phyloP scores from a whole-genome alignment of 495 filamentous ascomycete species.

The Penicillium canariense region DNA sequence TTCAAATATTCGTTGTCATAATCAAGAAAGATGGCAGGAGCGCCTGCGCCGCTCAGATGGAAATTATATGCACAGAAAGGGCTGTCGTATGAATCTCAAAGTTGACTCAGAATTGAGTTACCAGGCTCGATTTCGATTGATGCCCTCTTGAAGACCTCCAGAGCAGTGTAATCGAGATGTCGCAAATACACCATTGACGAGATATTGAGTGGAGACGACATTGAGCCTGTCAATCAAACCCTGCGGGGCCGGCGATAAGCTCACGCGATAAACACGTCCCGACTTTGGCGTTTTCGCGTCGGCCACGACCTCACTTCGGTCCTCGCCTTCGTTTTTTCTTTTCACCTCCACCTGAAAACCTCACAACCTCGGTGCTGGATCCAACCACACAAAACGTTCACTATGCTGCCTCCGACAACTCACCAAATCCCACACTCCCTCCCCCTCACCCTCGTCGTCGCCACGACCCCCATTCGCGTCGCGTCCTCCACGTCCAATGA shows the following conservation, averaged over 20 bases:
- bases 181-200: background rate
- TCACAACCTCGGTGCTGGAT: too few relatives aligned
- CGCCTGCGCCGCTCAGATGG: background rate
- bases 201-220: background rate
- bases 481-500: slow-evolving; percentile 23
- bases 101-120: background rate
- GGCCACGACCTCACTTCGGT: background rate
- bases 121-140: background rate
- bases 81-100: background rate
- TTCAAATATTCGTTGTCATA: background rate
- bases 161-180: background rate
- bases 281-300: background rate
- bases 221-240: background rate
- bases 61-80: background rate
- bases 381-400: slow-evolving; percentile 3
- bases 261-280: background rate
- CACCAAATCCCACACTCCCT: slow-evolving; percentile 17
- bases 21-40: background rate
- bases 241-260: background rate
- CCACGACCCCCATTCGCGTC: slow-evolving; percentile 39
- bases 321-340: background rate
- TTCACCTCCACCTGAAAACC: background rate
- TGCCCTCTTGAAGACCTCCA: background rate
- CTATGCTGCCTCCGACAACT: slow-evolving; percentile 26
- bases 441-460: slow-evolving; percentile 43